phyloP scores from a whole-genome alignment of 73 alveolate genomes.

The Stentor roeselii region DNA sequence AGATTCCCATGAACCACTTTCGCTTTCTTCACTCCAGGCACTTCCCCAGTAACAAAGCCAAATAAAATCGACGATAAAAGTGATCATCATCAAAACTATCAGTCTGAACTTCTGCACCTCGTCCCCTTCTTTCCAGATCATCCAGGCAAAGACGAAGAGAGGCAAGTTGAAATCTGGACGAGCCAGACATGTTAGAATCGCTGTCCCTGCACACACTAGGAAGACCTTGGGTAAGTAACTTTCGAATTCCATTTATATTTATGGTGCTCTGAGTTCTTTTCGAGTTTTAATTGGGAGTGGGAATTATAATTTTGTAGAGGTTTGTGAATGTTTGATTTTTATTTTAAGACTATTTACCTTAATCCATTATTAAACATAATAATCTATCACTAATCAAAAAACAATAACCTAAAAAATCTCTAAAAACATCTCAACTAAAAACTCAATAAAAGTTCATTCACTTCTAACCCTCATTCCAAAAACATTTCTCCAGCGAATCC shows the following conservation, averaged over 20 bases:
- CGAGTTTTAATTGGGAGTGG: no score
- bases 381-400: no score
- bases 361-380: no score
- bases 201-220: slow-evolving; percentile 21
- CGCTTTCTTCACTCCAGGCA: slow-evolving; percentile 1
- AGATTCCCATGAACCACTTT: slow-evolving; percentile 24
- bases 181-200: slow-evolving; percentile 23
- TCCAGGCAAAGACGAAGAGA: slow-evolving; percentile 30
- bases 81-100: slow-evolving; percentile 8
- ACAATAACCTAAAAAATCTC: no score
- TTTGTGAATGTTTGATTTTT: no score
- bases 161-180: slow-evolving; percentile 33
- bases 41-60: slow-evolving; percentile 34
- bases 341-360: no score
- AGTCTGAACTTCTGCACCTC: slow-evolving; percentile 6
- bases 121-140: slow-evolving; percentile 25
- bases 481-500: no score
- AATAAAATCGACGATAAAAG: slow-evolving; percentile 31
- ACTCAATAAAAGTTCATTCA: no score
- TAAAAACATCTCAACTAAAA: no score
- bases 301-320: no score
- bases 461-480: no score
- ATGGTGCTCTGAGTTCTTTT: no score
- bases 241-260: slow-evolving; percentile 16
- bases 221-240: slow-evolving; percentile 16